Evolutionary conservation across 208 protist genomes (phyloP).

Genomic region (Kentomonas sorsogonicus): DNA sequence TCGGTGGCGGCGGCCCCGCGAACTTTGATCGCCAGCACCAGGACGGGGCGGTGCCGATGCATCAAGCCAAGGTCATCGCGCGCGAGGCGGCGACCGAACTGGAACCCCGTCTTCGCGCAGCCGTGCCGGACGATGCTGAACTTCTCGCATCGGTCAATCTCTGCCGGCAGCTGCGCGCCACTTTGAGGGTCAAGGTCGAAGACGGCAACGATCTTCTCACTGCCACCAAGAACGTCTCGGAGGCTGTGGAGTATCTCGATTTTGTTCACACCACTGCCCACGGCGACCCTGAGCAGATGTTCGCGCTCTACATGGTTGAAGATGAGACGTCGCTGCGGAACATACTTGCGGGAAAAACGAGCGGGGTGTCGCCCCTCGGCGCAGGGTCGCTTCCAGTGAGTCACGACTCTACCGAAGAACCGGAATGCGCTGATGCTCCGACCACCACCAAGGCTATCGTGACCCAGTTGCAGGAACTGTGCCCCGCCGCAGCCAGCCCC

Average conservation of each 20-base stretch:
- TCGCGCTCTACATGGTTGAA: slow-evolving; percentile 83
- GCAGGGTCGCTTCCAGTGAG: too few relatives aligned
- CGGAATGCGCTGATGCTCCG: too few relatives aligned
- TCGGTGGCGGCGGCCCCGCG: slow-evolving; percentile 63
- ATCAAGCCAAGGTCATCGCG: slow-evolving; percentile 87
- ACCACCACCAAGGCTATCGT: too few relatives aligned
- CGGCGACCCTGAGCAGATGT: slow-evolving; percentile 44
- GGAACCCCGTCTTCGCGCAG: slow-evolving; percentile 41
- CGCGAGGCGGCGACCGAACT: slow-evolving; percentile 64
- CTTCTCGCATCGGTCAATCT: slow-evolving; percentile 66
- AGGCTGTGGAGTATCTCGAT: slow-evolving; percentile 75
- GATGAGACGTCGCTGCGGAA: slow-evolving; percentile 47
- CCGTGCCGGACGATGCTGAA: slow-evolving; percentile 40
- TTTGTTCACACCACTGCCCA: slow-evolving; percentile 52
- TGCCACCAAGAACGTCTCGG: slow-evolving; percentile 45
- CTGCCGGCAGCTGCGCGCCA: slow-evolving; percentile 55
- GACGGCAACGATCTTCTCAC: slow-evolving; percentile 82
- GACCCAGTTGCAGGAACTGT: too few relatives aligned
- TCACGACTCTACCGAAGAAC: too few relatives aligned
- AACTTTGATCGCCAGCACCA: slow-evolving; percentile 78
- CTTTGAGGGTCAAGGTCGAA: slow-evolving; percentile 84
- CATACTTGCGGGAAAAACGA: too few relatives aligned
- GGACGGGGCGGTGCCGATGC: slow-evolving; percentile 81
- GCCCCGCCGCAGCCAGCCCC: too few relatives aligned
- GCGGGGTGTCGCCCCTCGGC: too few relatives aligned